Conservation (phyloP, 2,329 filamentous ascomycete species). For the Alternaria arborescens region DNA sequence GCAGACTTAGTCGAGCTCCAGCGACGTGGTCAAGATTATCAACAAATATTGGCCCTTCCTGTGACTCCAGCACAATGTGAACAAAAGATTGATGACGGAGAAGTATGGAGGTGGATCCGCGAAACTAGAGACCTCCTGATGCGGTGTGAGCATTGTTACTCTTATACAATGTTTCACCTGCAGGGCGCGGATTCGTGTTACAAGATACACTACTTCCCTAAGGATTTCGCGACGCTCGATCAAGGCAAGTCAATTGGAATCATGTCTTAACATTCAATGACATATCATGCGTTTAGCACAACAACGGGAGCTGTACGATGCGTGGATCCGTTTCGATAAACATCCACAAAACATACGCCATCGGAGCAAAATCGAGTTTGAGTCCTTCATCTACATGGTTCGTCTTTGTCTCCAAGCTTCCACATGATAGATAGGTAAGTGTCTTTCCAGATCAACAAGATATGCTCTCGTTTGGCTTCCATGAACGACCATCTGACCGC, state of each 20-base stretch:
- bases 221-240: background rate
- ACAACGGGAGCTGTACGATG: background rate
- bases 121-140: too few species aligned
- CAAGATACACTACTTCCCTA: background rate
- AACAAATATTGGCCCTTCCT: too few species aligned
- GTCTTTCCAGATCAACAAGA: too few species aligned
- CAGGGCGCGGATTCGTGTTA: background rate
- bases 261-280: background rate
- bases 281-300: background rate
- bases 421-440: background rate
- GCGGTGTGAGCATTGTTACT: too few species aligned
- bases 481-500: too few species aligned
- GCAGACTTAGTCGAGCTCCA: too few species aligned
- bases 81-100: too few species aligned
- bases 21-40: too few species aligned
- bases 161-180: too few species aligned
- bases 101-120: too few species aligned
- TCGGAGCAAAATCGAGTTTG: background rate
- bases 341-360: background rate
- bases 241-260: background rate
- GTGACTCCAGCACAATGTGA: too few species aligned
- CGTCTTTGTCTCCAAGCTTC: background rate
- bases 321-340: background rate
- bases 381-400: background rate
- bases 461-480: too few species aligned